Evolutionary conservation across 2,329 filamentous ascomycete genomes (phyloP).

Genomic region (Endothia cerciana): DNA sequence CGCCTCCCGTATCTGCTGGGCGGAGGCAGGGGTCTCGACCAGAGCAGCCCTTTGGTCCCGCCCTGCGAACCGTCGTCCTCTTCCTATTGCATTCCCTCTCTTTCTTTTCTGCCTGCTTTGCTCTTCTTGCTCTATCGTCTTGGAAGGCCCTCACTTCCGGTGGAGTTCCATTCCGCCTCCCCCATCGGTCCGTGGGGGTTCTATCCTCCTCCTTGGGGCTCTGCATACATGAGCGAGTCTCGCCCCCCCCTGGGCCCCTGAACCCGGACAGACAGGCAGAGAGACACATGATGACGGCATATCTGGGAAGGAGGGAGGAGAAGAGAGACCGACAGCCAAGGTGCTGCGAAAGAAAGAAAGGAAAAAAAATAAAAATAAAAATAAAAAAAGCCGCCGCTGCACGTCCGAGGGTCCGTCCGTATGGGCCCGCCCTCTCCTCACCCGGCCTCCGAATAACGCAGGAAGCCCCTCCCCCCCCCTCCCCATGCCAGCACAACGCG

Average conservation of each 20-base stretch:
- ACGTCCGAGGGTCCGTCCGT: neutral
- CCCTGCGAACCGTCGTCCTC: neutral
- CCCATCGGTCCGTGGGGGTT: neutral
- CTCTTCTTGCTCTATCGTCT: neutral
- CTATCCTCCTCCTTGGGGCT: neutral
- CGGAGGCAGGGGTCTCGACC: neutral
- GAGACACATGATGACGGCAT: neutral
- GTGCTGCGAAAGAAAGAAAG: neutral
- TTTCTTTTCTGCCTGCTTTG: neutral
- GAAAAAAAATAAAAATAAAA: neutral
- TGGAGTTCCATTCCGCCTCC: neutral
- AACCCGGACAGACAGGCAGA: neutral
- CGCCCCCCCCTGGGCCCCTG: neutral
- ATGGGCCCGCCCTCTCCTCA: neutral
- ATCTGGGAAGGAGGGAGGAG: neutral
- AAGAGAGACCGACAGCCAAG: neutral
- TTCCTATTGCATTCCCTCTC: too few species aligned
- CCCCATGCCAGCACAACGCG: neutral
- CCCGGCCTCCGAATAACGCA: too few species aligned
- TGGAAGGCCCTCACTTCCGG: neutral
- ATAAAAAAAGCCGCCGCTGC: neutral
- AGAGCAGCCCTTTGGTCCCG: neutral
- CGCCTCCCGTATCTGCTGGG: neutral
- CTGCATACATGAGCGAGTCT: neutral
- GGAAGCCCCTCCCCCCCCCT: neutral